Percentiles rank a stretch among this genome's conserved stretches.
Evolutionary conservation across 106 monocot species (phyloP).

Genomic region (Posidonia australis): DNA sequence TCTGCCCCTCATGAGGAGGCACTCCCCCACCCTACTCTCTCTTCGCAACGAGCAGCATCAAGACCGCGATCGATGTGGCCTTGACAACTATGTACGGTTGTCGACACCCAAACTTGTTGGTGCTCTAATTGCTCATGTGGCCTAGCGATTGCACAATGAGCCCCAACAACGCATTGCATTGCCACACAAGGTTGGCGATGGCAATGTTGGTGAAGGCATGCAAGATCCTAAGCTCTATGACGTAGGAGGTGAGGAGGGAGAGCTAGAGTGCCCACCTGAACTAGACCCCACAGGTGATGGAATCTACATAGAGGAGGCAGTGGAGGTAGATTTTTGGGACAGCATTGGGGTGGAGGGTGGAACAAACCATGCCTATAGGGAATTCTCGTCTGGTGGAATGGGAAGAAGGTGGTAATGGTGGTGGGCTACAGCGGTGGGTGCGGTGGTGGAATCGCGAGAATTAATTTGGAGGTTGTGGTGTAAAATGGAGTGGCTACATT

Average conservation of each 20-base stretch:
- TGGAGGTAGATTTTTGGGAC: constrained; percentile 12
- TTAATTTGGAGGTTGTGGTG: no score
- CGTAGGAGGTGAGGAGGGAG: constrained; percentile 60
- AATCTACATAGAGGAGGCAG: constrained; percentile 26
- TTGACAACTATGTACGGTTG: constrained; percentile 47
- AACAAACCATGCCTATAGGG: no score
- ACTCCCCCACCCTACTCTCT: no score
- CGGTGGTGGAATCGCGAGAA: no score
- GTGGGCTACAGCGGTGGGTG: no score
- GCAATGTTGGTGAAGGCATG: no score
- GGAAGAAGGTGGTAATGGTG: no score
- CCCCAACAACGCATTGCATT: constrained; percentile 56
- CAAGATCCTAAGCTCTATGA: constrained; percentile 64
- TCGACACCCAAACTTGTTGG: constrained; percentile 37
- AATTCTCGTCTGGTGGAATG: no score
- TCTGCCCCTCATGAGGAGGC: no score
- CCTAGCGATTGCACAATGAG: constrained; percentile 62
- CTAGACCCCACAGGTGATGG: constrained; percentile 57
- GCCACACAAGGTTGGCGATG: constrained; percentile 66
- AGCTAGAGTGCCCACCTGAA: constrained; percentile 73
- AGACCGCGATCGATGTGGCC: constrained; percentile 22
- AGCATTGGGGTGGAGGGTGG: not conserved
- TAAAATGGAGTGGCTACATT: no score
- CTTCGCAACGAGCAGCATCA: constrained; percentile 43
- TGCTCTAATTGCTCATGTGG: constrained; percentile 38